A percentile compares a stretch with the other conserved stretches of the same genome.
phyloP scores from a whole-genome alignment of 2,329 filamentous ascomycete genomes.

The Neopestalotiopsis sp. region DNA sequence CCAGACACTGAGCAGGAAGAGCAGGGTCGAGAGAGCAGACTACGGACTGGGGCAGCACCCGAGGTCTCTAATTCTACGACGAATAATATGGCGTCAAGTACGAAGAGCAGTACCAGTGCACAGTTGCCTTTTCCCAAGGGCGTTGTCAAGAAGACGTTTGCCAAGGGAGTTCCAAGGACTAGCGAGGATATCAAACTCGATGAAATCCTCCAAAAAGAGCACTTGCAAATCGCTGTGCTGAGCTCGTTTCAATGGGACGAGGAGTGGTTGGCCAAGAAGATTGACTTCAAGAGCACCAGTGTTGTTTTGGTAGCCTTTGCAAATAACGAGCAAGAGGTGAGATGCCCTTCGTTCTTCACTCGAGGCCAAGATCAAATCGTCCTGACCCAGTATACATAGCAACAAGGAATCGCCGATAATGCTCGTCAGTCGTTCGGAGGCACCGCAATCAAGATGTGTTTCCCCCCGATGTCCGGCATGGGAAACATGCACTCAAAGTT shows the following conservation, averaged over 20 bases:
- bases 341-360: conserved; percentile 22
- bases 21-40: conserved; percentile 25
- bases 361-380: background rate
- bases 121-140: conserved; percentile 59
- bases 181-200: conserved; percentile 84
- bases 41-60: conserved; percentile 22
- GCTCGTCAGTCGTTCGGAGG: conserved; percentile 46
- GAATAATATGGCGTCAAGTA: background rate
- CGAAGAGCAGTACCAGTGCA: background rate
- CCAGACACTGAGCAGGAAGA: conserved; percentile 26
- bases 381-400: conserved; percentile 39
- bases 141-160: conserved; percentile 82
- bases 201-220: conserved; percentile 77
- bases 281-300: conserved; percentile 66
- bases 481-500: conserved; percentile 94
- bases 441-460: conserved; percentile 69
- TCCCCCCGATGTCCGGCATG: conserved; percentile 78
- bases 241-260: conserved; percentile 89
- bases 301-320: conserved; percentile 67
- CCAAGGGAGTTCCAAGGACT: conserved; percentile 62
- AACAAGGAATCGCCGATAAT: conserved; percentile 54
- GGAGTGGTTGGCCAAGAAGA: conserved; percentile 77
- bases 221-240: conserved; percentile 77
- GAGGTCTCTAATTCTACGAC: background rate
- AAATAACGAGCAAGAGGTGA: conserved; percentile 56